A percentile compares a stretch with the other conserved stretches of the same genome.
These are phyloP conservation scores for Elsinoe necatrix DNA, from an alignment of 2,329 filamentous ascomycete genomes.

Conservation along the genomic window DNA sequence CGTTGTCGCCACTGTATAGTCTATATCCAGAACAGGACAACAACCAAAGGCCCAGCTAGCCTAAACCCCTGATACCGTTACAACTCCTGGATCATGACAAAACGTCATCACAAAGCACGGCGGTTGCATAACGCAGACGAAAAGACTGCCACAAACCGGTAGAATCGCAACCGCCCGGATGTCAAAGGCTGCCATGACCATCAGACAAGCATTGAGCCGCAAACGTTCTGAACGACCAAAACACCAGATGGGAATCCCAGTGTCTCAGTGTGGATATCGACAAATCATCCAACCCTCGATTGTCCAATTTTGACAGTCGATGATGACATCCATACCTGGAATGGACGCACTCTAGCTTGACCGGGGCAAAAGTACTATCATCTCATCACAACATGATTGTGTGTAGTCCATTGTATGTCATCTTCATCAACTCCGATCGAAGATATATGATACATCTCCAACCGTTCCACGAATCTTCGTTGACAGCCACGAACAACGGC, in stretches of 20 bases:
- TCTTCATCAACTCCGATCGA: not conserved
- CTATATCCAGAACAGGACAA: not conserved
- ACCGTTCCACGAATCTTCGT: not conserved
- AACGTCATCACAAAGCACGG: not conserved
- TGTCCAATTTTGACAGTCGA: too few relatives aligned
- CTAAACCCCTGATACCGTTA: not conserved
- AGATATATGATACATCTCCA: not conserved
- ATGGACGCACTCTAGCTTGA: too few relatives aligned
- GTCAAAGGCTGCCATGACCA: not conserved
- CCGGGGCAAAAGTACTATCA: too few relatives aligned
- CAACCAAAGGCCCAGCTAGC: not conserved
- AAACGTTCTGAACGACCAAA: not conserved
- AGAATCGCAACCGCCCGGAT: not conserved
- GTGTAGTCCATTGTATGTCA: too few relatives aligned
- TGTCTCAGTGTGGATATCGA: not conserved
- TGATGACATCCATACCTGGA: too few relatives aligned
- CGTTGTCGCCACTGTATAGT: not conserved
- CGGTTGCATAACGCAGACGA: not conserved
- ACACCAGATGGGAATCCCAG: not conserved
- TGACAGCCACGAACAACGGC: not conserved
- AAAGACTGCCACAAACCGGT: not conserved
- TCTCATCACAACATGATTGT: too few relatives aligned
- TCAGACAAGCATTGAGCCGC: not conserved
- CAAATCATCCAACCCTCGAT: not conserved
- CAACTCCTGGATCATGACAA: conserved; percentile 1